Base-by-base conservation (phyloP, 2,329 filamentous ascomycete genomes). In the Daldinia eschscholtzii region DNA sequence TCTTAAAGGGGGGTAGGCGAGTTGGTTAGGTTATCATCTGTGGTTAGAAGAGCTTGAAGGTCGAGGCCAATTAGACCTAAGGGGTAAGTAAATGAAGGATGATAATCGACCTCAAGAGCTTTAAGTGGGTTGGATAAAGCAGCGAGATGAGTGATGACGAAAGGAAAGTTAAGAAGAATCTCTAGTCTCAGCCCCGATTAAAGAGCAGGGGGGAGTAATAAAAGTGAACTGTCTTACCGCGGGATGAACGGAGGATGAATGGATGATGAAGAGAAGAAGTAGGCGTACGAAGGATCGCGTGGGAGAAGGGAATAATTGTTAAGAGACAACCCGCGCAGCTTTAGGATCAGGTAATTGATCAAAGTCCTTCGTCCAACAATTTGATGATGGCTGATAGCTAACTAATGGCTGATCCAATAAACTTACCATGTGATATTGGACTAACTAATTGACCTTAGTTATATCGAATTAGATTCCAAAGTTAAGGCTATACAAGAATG, bases 221-320 rank as follows among this genome's bases (percentile, higher is more conserved):
- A 61, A 35, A 10, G 35, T 13, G 33, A 48, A 57, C 15, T 44
- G 58, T 52, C 50, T 44, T 48, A 52, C 15, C 35, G 56, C 28
- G 65, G 60, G 18, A 50, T 30, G 41, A 65, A 58, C 57, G 50
- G 53, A 44, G 60, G 18, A 50, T 30, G 41, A 64, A 59, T 60
- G 50, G 53, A 44, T 35, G 59, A 56, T 42, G 58, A 70, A 64
- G 65, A 52, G 46, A 68, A 61, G 50, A 61, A 30, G 61, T 50
- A 57, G 56, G 61, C 56, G 67, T 67, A 67, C 64, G 59, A 71
- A 71, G 67, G 67, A 70, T 67, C 59, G 67, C 59, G 59, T 67
- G 64, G 64, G 61, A 60, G 53, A 65, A 65, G 44, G 2, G 15
- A 58, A 64, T 64, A 70, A 46, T 59, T 65, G 66, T 63, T 48